A percentile compares a stretch with the other conserved stretches of the same genome.
phyloP scores from a whole-genome alignment of 257 asterid species.

The Catharanthus roseus region DNA sequence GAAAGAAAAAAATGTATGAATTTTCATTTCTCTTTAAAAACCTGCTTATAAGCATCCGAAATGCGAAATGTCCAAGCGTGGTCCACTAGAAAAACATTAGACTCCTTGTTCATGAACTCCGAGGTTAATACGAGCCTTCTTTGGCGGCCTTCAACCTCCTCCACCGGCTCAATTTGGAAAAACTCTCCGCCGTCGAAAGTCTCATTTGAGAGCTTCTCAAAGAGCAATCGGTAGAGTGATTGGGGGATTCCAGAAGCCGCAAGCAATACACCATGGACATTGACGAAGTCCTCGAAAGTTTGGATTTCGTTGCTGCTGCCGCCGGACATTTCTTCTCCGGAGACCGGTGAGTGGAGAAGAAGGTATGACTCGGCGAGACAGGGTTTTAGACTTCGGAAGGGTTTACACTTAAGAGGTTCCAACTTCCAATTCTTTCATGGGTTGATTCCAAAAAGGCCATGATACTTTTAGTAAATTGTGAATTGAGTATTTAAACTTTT shows the following conservation, averaged over 20 bases:
- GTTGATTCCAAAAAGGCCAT: no score
- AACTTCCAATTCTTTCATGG: no score
- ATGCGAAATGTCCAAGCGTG: conserved; percentile 98
- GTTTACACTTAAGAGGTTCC: no score
- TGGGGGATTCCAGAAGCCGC: conserved; percentile 80
- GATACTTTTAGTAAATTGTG: no score
- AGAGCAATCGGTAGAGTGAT: conserved; percentile 62
- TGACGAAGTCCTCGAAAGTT: conserved; percentile 60
- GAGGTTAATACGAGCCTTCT: conserved; percentile 64
- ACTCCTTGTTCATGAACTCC: conserved; percentile 41
- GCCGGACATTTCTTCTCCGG: conserved; percentile 30
- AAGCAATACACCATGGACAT: conserved; percentile 66
- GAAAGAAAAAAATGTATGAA: background rate
- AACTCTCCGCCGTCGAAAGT: conserved; percentile 79
- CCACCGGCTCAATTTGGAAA: conserved; percentile 86
- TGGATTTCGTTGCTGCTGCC: conserved; percentile 31
- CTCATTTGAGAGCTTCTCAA: conserved; percentile 68
- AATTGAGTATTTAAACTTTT: no score
- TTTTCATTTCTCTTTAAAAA: conserved; percentile 6
- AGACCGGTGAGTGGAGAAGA: background rate
- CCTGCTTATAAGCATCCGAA: conserved; percentile 88
- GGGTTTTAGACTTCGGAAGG: background rate
- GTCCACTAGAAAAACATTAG: conserved; percentile 80
- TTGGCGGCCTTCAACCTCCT: conserved; percentile 53
- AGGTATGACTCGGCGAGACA: conserved; percentile 5